Base-by-base conservation (phyloP, 352 stramenopile genomes). In the Pilasporangium apinafurcum region DNA sequence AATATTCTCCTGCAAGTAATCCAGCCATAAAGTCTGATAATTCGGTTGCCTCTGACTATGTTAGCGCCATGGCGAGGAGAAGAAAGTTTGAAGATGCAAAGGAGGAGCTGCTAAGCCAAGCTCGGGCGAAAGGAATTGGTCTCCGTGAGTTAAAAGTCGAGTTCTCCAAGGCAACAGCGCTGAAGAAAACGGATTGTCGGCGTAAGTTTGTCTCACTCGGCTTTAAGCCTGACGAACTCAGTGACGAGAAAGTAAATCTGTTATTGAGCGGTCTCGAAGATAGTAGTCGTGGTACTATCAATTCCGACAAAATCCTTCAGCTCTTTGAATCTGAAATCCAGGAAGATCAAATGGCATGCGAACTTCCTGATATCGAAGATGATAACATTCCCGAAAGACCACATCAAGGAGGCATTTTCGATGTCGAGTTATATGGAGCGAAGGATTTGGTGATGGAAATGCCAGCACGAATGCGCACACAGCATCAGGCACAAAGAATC, bases 281-380 rank as follows among this genome's bases (percentile, higher is more conserved):
- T 14, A 24, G 27, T 5, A 59, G 41, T n/a, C 69, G 35, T n/a
- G 67, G 67, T 4, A 61, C 52, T 14, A 60, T 91, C 37, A 48
- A 65, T 8, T 59, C 67, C 0, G 62, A 81, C 0, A 57, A 60
- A 13, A 66, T 91, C n/a, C 8, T 90, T 7, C 65, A 68, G 12
- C 24, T 86, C 2, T 90, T 91, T 42, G 68, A 83, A 25, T 48
- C 56, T 2, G 72, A 93, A 50, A 85, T 86, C 24, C 54, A 86
- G 2, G 78, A 88, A 43, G 75, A 90, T 22, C 74, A 85, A 58
- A 76, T 89, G 60, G 60, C 67, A 0, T 81, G 68, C 33, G 67
- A 87, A 22, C 48, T 88, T 4, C 75, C 76, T 0, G 81, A 91
- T 21, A 61, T 90, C n/a, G 78, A 90, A 68, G 73, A 88, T 32